phyloP scores from a whole-genome alignment of 2,329 filamentous ascomycete species.

The Trichoderma harzianum region DNA sequence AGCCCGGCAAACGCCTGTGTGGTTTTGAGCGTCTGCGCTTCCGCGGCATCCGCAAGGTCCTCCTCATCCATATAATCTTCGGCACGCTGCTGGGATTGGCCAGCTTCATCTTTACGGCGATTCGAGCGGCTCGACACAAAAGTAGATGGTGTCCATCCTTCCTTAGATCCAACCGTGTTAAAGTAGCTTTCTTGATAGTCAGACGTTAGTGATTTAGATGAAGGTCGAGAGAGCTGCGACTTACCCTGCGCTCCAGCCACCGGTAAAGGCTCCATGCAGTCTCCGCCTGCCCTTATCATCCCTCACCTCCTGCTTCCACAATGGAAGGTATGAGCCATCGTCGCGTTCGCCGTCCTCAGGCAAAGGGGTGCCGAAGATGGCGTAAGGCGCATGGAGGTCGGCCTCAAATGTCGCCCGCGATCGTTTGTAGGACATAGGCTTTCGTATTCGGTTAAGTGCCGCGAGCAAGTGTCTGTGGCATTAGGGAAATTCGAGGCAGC shows the following conservation, averaged over 20 bases:
- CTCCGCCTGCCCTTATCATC: slow-evolving; percentile 89
- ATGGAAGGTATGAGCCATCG: slow-evolving; percentile 84
- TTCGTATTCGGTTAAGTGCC: neutral
- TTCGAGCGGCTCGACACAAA: slow-evolving; percentile 88
- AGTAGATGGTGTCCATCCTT: slow-evolving; percentile 90
- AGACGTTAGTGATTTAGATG: neutral
- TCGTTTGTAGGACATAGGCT: slow-evolving; percentile 73
- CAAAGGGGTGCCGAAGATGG: slow-evolving; percentile 79
- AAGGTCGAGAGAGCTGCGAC: slow-evolving; percentile 28
- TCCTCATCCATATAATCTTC: slow-evolving; percentile 99
- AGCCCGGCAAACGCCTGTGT: slow-evolving; percentile 71
- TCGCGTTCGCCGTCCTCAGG: slow-evolving; percentile 80
- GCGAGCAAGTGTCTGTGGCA: neutral
- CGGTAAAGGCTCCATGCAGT: slow-evolving; percentile 93
- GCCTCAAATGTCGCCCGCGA: slow-evolving; percentile 75
- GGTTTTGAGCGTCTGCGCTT: slow-evolving; percentile 71
- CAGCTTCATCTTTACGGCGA: slow-evolving; percentile 61
- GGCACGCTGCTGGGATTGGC: slow-evolving; percentile 60
- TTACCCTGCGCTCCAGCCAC: slow-evolving; percentile 94
- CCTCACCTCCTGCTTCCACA: slow-evolving; percentile 98
- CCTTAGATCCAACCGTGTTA: slow-evolving; percentile 96
- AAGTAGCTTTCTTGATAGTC: slow-evolving; percentile 64
- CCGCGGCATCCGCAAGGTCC: slow-evolving; percentile 81
- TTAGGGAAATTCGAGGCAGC: neutral
- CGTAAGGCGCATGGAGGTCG: slow-evolving; percentile 70